Base-by-base conservation (phyloP, 164 flowering plant species). In the Stephania cephalantha region DNA sequence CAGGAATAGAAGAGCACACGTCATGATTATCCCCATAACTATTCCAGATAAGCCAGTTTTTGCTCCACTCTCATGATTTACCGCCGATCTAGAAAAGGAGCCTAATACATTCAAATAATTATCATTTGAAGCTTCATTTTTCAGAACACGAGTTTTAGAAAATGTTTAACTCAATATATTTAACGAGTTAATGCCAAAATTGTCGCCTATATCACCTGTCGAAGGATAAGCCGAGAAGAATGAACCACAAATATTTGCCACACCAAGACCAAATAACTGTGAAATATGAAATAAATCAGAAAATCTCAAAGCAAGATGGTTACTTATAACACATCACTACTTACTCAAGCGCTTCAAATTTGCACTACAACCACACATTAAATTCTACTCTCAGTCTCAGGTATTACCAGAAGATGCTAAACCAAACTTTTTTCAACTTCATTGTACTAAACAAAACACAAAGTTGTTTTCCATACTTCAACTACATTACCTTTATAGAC, bases 51-150 rank as follows among this genome's bases (percentile, higher is more conserved):
- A 78, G 71, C 98, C 98, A 76, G 99, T 89, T 87, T 88, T 92
- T 77, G 99, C 98, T 74, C 98, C 98, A 84, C 99, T 92, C 84
- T 96, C 99, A 84, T 96, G 86, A 81, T 91, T 96, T 71, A 96
- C 99, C 68, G 99, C 99, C 63, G 99, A 96, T 82, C 99, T 88
- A 58, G 99, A 96, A 84, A 96, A 96, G 79, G 99, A 96, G 17
- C 99, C 98, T 96, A 71, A 78, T 29, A 46, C 12, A 80, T 69
- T 50, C 44, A 71, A 73, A 69, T 12, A 22, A 67, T 29, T 29
- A 53, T 66, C 58, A 55, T 11, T 18, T 9, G 63, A 55, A 55
- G 17, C 5, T 12, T 4, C 63, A 55, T 55, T 55, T 18, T 13
- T 55, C 17, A 15, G 13, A 15, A 15, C n/a, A 55, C 17, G 17